A percentile compares a stretch with the other conserved stretches of the same genome.
Conservation (phyloP, 495 filamentous ascomycete genomes). For the Penicilliopsis zonata region DNA sequence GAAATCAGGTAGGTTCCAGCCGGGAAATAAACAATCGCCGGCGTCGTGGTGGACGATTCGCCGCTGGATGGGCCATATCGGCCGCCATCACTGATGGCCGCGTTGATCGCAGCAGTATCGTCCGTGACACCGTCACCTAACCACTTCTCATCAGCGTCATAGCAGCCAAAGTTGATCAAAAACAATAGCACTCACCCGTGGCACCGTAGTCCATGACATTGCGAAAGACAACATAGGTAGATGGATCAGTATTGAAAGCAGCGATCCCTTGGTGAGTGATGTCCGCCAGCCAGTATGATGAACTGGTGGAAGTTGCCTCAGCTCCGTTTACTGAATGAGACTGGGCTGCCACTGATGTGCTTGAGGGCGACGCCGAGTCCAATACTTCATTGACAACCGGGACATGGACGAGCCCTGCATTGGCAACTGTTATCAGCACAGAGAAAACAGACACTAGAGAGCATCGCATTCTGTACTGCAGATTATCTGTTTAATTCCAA, state of each 20-base stretch:
- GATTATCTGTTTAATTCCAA: no score
- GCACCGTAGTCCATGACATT: constrained; percentile 70
- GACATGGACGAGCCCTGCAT: constrained; percentile 12
- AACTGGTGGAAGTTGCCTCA: constrained; percentile 11
- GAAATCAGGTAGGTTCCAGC: constrained; percentile 51
- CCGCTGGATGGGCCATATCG: constrained; percentile 39
- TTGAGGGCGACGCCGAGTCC: constrained; percentile 9
- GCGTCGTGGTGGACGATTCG: constrained; percentile 37
- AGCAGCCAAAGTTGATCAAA: constrained; percentile 5
- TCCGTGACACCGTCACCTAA: constrained; percentile 52
- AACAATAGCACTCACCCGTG: constrained; percentile 26
- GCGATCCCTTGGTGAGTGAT: constrained; percentile 53
- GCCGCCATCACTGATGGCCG: constrained; percentile 40
- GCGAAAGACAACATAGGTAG: constrained; percentile 55
- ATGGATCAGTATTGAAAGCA: constrained; percentile 41
- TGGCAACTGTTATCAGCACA: constrained; percentile 9
- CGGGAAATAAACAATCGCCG: constrained; percentile 53
- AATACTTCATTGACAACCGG: constrained; percentile 11
- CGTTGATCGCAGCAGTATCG: constrained; percentile 52
- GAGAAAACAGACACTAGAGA: constrained; percentile 5
- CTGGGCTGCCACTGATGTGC: constrained; percentile 1
- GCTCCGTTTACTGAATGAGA: constrained; percentile 4
- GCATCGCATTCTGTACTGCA: constrained; percentile 12
- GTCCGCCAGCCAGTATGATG: constrained; percentile 54
- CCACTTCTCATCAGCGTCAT: neutral